These are phyloP conservation scores for Kodamaea sagamina DNA, from an alignment of 805 yeast genomes.

Conservation along the genomic window DNA sequence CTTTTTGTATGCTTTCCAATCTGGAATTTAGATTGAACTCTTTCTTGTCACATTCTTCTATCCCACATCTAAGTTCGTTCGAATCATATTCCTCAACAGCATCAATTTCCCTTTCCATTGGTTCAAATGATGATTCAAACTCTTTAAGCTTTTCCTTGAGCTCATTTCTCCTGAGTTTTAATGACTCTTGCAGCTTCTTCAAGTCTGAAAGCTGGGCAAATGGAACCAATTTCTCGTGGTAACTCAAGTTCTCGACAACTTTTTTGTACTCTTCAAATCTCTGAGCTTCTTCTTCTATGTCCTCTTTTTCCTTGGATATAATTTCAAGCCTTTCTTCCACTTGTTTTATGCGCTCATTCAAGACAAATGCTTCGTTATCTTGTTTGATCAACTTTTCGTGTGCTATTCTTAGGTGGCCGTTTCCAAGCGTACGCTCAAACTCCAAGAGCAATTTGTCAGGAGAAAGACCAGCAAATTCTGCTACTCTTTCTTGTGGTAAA, in stretches of 20 bases:
- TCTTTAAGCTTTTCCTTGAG: conserved; percentile 34
- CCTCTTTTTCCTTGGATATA: conserved; percentile 39
- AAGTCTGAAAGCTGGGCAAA: conserved; percentile 43
- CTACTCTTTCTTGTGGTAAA: conserved; percentile 92
- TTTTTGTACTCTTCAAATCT: conserved; percentile 47
- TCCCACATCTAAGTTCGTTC: not conserved
- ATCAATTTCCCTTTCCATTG: conserved; percentile 22
- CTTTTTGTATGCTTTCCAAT: conserved; percentile 15
- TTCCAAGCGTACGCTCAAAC: conserved; percentile 78
- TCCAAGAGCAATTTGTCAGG: conserved; percentile 74
- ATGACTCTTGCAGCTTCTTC: conserved; percentile 30
- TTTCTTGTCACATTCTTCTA: not conserved
- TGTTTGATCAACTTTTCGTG: conserved; percentile 59
- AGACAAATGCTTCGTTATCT: conserved; percentile 42
- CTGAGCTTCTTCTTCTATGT: conserved; percentile 48
- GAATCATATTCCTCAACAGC: conserved; percentile 1
- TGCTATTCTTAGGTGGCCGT: conserved; percentile 52
- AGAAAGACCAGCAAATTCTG: conserved; percentile 81
- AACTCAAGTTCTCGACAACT: conserved; percentile 41
- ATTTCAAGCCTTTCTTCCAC: conserved; percentile 30
- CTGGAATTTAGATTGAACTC: conserved; percentile 19
- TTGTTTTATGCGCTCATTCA: conserved; percentile 28
- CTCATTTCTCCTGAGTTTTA: conserved; percentile 37
- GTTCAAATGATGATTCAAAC: conserved; percentile 26
- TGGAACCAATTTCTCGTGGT: conserved; percentile 42